Evolutionary conservation across 257 asterid species (phyloP), one percentile per base, ranked within the genome.

Genomic region (Galeopsis tetrahit): DNA sequence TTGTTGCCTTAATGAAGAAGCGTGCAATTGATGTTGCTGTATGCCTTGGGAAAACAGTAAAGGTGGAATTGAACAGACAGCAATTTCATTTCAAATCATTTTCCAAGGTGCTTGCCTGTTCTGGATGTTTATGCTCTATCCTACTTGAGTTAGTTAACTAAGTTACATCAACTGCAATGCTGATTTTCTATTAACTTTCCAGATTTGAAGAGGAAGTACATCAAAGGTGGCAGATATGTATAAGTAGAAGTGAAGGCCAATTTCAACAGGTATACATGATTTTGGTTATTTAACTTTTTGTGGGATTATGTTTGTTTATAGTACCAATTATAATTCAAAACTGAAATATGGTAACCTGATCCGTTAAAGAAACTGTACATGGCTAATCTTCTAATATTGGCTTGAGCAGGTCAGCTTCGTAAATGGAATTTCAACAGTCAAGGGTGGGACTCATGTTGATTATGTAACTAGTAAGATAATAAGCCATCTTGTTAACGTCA

Each of bases 371-470:
- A 63, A 49, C 63, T 58, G 55, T 36, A 63, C 5, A 39, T 62
- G 56, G 69, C 48, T 78, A 60, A 73, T 44, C 4, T 8, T 10
- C 14, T 40, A 43, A 38, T 32, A n/a, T 49, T 79, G 43, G 67
- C 46, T 73, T 69, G 55, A 17, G 53, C 90, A 95, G 99, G 99
- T 95, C 80, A 95, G 99, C 82, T 95, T 95, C 67, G 99, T 95
- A 2, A 95, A 95, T 68, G 83, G 87, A 70, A 95, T 95, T 70
- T 87, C 98, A 38, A 95, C 99, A 48, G 83, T 92, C 84, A 95
- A 95, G 79, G 99, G 99, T n/a, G 99, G 99, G 69, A 95, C 98
- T 65, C 99, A 92, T 78, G 98, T 95, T 17, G 99, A 95, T 76
- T 90, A 88, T 81, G 92, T 92, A 21, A 89, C 99, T 28, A 86